Base-by-base conservation (phyloP, 2,329 filamentous ascomycete species). In the Coniochaeta hoffmannii region DNA sequence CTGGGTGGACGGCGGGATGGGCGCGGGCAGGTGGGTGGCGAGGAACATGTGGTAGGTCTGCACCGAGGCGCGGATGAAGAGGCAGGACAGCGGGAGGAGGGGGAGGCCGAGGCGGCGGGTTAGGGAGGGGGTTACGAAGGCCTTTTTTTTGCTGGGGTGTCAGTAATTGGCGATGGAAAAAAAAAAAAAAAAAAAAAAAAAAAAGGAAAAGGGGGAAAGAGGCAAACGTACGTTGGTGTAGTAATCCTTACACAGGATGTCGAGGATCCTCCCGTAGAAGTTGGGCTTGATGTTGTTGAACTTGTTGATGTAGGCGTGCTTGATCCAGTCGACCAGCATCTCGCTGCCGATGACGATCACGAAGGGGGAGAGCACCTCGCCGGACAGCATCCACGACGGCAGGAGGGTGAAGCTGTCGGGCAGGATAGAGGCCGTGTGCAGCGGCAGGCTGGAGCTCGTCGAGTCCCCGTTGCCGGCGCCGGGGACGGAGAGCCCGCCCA, bases 21-120 rank as follows among this genome's bases (percentile, higher is more conserved):
- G 89, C 9, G 88, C 81, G 0, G 90, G 88, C 32, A 97, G 79
- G 64, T 96, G 87, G 0, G 90, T 92, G 3, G 92, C 89, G 14
- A 97, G 81, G 66, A 97, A 96, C 93, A 97, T 97, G 72, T 97
- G 89, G 71, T 97, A 99, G 7, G 93, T 97, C 69, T 99, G 94
- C 44, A 97, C 81, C 1, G 90, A 92, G 50, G 95, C 90, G 44
- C 95, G 86, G 69, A 99, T 94, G 71, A 99, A 97, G 50, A 99
- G 84, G 63, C 92, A 97, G 1, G 92, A 93, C 0, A 99, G 78
- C 0, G 94, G 94, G 50, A 99, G 88, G 30, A 97, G 87, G 0
- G 94, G 94, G 1, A 99, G 77, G 1, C 94, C 94, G 0, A 99
- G 82, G 17, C 94, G 85, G 57, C 92, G 89, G 4, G 90, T 96